phyloP scores from a whole-genome alignment of 2,329 filamentous ascomycete genomes.

The Penicillium sp. region DNA sequence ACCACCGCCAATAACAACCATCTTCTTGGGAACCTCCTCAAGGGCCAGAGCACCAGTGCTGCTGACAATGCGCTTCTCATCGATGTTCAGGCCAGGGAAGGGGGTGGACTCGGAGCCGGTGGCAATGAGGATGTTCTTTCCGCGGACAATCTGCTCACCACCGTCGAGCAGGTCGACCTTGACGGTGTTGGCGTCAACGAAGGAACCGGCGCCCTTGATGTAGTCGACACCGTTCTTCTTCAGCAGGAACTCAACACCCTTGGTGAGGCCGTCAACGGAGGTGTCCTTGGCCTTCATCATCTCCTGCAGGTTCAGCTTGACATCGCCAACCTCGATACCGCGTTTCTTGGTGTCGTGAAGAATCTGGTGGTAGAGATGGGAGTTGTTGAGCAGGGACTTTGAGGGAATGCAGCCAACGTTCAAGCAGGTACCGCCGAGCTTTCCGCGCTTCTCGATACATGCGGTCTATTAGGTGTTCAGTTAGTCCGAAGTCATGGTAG shows the following conservation, averaged over 20 bases:
- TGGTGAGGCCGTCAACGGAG: slow-evolving; percentile 81
- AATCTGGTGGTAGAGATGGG: slow-evolving; percentile 94
- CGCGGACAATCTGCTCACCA: slow-evolving; percentile 77
- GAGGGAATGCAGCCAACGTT: slow-evolving; percentile 99
- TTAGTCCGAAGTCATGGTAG: slow-evolving; percentile 10
- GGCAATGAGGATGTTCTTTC: slow-evolving; percentile 97
- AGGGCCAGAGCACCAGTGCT: slow-evolving; percentile 92
- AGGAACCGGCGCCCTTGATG: slow-evolving; percentile 85
- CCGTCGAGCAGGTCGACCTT: slow-evolving; percentile 87
- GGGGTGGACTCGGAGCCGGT: slow-evolving; percentile 93
- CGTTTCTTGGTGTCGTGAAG: slow-evolving; percentile 95
- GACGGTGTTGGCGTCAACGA: slow-evolving; percentile 83
- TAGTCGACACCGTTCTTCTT: slow-evolving; percentile 99
- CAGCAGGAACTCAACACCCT: slow-evolving; percentile 95
- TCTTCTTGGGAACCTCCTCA: slow-evolving; percentile 85
- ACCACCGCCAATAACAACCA: slow-evolving; percentile 95
- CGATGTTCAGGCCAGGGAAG: slow-evolving; percentile 91
- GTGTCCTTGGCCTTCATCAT: slow-evolving; percentile 99
- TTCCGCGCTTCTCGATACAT: slow-evolving; percentile 97
- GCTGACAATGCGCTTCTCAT: slow-evolving; percentile 95
- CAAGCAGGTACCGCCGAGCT: slow-evolving; percentile 91
- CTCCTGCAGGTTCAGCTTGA: slow-evolving; percentile 88
- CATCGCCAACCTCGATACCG: slow-evolving; percentile 94
- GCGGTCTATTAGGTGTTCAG: slow-evolving; percentile 58
- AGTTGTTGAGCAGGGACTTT: slow-evolving; percentile 99